Evolutionary conservation across 2,329 filamentous ascomycete genomes (phyloP).

Genomic region (Thermomyces lanuginosus): DNA sequence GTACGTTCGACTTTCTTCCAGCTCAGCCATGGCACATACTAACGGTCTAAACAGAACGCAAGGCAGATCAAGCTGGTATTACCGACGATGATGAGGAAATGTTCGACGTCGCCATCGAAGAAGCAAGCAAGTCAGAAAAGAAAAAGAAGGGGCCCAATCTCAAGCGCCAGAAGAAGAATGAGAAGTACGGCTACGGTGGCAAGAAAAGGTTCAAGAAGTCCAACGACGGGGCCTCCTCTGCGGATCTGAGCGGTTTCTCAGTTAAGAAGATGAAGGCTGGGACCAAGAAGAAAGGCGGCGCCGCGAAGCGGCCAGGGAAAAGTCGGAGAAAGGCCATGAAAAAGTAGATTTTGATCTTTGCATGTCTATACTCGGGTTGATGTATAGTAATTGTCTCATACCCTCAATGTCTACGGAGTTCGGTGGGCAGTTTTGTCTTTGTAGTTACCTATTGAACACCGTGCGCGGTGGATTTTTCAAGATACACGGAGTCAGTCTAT

Average conservation of each 20-base stretch:
- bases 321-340: constrained; percentile 26
- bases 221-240: constrained; percentile 67
- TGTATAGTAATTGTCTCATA: no score
- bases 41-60: constrained; percentile 50
- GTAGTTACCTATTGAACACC: no score
- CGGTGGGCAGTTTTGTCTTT: no score
- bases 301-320: constrained; percentile 35
- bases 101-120: constrained; percentile 79
- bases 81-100: constrained; percentile 59
- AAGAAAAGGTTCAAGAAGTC: constrained; percentile 90
- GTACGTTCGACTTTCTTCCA: constrained; percentile 40
- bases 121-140: constrained; percentile 41
- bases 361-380: no score
- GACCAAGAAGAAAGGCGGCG: constrained; percentile 11
- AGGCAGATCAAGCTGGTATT: constrained; percentile 45
- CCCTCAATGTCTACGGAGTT: no score
- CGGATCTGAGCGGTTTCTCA: constrained; percentile 66
- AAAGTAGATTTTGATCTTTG: constrained; percentile 1
- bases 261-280: constrained; percentile 66
- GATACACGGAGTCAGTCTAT: no score
- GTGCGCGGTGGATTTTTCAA: no score
- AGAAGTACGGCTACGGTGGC: constrained; percentile 88
- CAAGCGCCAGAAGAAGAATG: constrained; percentile 87
- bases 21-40: background rate
- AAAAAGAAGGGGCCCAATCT: constrained; percentile 26